Conservation (phyloP, 2,329 filamentous ascomycete genomes). For the Apiospora malaysiana region DNA sequence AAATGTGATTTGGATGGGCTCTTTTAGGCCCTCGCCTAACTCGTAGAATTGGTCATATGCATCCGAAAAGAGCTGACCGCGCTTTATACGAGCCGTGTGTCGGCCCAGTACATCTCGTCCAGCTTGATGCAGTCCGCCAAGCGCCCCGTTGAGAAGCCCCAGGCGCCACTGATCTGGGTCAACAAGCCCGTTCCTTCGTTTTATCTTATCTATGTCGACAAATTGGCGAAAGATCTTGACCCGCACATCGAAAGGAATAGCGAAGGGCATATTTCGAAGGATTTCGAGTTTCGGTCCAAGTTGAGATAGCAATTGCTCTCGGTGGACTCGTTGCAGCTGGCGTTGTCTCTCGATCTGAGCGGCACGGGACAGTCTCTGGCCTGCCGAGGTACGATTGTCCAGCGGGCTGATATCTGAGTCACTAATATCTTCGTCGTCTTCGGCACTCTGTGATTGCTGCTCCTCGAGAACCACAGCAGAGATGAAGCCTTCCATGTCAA, state of each 20-base stretch:
- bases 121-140: constrained; percentile 19
- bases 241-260: constrained; percentile 89
- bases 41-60: constrained; percentile 84
- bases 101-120: constrained; percentile 52
- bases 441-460: constrained; percentile 70
- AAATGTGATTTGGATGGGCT: constrained; percentile 96
- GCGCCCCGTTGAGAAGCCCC: constrained; percentile 53
- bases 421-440: constrained; percentile 65
- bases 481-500: constrained; percentile 90
- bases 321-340: constrained; percentile 69
- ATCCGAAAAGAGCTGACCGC: constrained; percentile 83
- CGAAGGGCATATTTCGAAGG: constrained; percentile 94
- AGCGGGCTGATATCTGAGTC: constrained; percentile 39
- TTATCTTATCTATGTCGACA: constrained; percentile 80
- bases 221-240: constrained; percentile 95
- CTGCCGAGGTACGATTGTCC: constrained; percentile 48
- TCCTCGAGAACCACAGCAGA: constrained; percentile 85
- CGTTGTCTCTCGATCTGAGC: constrained; percentile 68
- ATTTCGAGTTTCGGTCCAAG: constrained; percentile 89
- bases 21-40: constrained; percentile 83
- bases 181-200: constrained; percentile 69
- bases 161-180: constrained; percentile 80
- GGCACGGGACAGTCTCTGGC: constrained; percentile 66
- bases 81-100: constrained; percentile 80
- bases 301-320: constrained; percentile 75